Percentiles rank a stretch among this genome's conserved stretches.
These are phyloP conservation scores for Penicillium sp. DNA, from an alignment of 2,329 filamentous ascomycete species.

Conservation along the genomic window DNA sequence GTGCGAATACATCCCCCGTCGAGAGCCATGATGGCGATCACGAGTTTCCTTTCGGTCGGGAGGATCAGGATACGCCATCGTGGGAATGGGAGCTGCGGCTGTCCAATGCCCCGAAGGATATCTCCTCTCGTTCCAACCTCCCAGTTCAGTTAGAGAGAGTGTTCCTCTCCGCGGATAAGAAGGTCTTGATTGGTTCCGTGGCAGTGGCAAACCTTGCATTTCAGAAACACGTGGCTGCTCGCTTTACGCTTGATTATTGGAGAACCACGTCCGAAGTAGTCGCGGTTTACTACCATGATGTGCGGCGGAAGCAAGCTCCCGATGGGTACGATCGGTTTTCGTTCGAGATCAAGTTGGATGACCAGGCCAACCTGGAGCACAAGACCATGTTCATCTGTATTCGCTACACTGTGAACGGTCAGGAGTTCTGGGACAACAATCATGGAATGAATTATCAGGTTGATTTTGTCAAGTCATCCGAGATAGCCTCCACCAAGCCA, in stretches of 20 bases:
- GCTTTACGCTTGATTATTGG: conserved; percentile 97
- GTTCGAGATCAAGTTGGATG: conserved; percentile 88
- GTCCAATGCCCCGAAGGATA: conserved; percentile 73
- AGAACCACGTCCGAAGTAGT: conserved; percentile 93
- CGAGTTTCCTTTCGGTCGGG: conserved; percentile 75
- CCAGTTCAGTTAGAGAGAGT: conserved; percentile 80
- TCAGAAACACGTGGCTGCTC: conserved; percentile 80
- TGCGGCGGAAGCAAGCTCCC: conserved; percentile 59
- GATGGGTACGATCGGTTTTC: conserved; percentile 81
- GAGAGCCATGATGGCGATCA: conserved; percentile 80
- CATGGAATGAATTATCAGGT: conserved; percentile 81
- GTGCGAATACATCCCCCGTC: conserved; percentile 84
- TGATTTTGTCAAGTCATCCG: conserved; percentile 78
- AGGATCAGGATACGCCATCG: conserved; percentile 49
- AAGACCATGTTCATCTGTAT: conserved; percentile 93
- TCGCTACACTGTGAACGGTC: conserved; percentile 75
- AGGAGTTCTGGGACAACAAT: conserved; percentile 97
- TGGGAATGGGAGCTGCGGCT: conserved; percentile 86
- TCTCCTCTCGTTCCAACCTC: conserved; percentile 53
- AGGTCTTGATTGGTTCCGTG: conserved; percentile 75
- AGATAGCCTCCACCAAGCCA: conserved; percentile 53
- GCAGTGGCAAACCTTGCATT: conserved; percentile 86
- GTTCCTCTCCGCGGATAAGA: conserved; percentile 82
- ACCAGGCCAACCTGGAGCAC: conserved; percentile 82
- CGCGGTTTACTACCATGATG: conserved; percentile 80